These are phyloP conservation scores for Salix koriyanagi DNA, from an alignment of 345 rosid species.

Conservation along the genomic window DNA sequence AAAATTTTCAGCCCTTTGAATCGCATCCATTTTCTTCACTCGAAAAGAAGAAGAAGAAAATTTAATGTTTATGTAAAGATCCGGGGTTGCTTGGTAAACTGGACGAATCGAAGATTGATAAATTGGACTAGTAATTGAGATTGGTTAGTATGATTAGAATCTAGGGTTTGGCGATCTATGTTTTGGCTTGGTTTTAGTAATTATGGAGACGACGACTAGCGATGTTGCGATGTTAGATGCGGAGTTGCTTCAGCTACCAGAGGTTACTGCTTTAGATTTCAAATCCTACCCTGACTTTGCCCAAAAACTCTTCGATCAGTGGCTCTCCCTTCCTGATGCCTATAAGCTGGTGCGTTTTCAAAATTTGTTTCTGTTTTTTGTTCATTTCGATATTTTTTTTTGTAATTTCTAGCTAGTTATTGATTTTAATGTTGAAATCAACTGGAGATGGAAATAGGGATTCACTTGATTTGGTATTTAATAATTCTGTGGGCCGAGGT, in stretches of 20 bases:
- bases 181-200: constrained; percentile 23
- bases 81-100: constrained; percentile 34
- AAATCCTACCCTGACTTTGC: constrained; percentile 73
- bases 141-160: neutral
- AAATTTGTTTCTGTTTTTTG: neutral
- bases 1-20: constrained; percentile 1
- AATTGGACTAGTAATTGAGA: neutral
- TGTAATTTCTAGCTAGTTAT: neutral
- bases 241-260: constrained; percentile 78
- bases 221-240: constrained; percentile 69
- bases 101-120: neutral
- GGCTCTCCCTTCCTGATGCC: constrained; percentile 91
- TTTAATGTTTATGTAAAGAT: constrained; percentile 27
- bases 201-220: constrained; percentile 28
- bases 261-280: constrained; percentile 66
- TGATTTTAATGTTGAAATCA: neutral
- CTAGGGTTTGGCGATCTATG: constrained; percentile 23
- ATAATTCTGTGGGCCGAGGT: neutral
- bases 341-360: constrained; percentile 55
- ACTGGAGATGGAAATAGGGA: neutral
- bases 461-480: neutral
- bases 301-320: constrained; percentile 77
- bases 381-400: neutral
- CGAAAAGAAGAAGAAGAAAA: neutral
- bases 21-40: constrained; percentile 11